These are phyloP conservation scores for Colletotrichum aenigma DNA, from an alignment of 2,329 filamentous ascomycete genomes.

Conservation along the genomic window DNA sequence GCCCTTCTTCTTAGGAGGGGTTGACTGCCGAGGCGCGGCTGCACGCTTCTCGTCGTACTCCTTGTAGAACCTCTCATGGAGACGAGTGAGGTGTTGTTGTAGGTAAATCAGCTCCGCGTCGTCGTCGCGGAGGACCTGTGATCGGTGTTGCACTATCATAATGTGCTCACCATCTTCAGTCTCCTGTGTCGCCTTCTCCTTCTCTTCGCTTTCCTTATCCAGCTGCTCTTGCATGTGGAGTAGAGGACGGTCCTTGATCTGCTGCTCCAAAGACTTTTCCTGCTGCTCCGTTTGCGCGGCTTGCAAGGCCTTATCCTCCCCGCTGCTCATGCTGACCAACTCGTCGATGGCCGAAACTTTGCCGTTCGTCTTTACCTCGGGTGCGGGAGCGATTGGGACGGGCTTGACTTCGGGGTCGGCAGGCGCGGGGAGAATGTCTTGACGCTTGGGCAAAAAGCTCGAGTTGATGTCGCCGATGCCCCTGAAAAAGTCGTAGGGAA, in stretches of 20 bases:
- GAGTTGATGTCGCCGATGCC: slow-evolving; percentile 99
- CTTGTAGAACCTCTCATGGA: slow-evolving; percentile 83
- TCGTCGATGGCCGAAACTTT: slow-evolving; percentile 66
- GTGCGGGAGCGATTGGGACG: background rate
- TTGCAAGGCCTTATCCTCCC: slow-evolving; percentile 69
- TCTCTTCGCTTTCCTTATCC: slow-evolving; percentile 80
- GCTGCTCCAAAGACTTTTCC: slow-evolving; percentile 84
- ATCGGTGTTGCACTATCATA: slow-evolving; percentile 41
- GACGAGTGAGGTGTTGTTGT: slow-evolving; percentile 73
- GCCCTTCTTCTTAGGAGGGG: slow-evolving; percentile 20
- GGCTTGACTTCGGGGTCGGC: background rate
- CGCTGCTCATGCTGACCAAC: slow-evolving; percentile 75
- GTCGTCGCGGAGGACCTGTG: slow-evolving; percentile 85
- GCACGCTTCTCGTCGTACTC: slow-evolving; percentile 70
- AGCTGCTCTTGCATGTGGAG: slow-evolving; percentile 91
- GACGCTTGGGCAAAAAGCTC: slow-evolving; percentile 86
- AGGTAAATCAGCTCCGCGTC: slow-evolving; percentile 82
- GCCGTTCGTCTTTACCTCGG: slow-evolving; percentile 9
- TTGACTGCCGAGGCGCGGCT: slow-evolving; percentile 23
- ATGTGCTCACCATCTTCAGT: slow-evolving; percentile 40
- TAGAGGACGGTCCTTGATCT: slow-evolving; percentile 86
- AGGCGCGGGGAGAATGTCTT: slow-evolving; percentile 49
- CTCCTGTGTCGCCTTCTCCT: slow-evolving; percentile 49
- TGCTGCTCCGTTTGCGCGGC: slow-evolving; percentile 84
- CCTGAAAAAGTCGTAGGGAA: slow-evolving; percentile 96